Base-by-base conservation (phyloP, 2,329 filamentous ascomycete genomes). In the Fusarium coffeatum region DNA sequence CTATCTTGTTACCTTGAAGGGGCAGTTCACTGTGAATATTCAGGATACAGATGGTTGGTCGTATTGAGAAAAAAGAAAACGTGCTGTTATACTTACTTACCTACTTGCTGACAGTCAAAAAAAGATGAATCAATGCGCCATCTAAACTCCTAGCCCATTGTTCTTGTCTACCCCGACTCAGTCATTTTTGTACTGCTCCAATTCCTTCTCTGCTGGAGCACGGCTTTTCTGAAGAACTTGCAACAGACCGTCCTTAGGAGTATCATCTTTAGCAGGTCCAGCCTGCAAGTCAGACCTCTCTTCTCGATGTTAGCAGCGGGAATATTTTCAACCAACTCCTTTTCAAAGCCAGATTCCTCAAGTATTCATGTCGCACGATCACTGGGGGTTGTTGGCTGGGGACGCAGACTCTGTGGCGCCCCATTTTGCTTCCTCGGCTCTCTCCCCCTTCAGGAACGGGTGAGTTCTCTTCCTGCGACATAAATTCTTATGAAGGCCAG, bases 401-500 rank as follows among this genome's bases (percentile, higher is more conserved):
- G 27, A 20, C 13, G 55, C 41, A 25, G 23, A 22, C 25, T 62
- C 40, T n/a, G 51, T 11, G 8, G 12, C 4, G 2, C 25, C 11
- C 16, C 34, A 15, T 34, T 32, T 45, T 27, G 9, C 16, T 23
- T 27, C 13, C 10, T 37, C 34, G 18, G 34, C 34, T n/a, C 10
- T 37, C 34, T 37, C 18, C 10, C 10, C 6, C 34, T n/a, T 10
- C 5, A 50, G 20, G n/a, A 42, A 63, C 6, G 61, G 56, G 4
- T 42, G 12, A 6, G 3, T 40, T 27, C 50, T 55, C 8, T 64
- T 22, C 34, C 62, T 69, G 12, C 32, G 32, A n/a, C 66, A 70
- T 11, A 63, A 10, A 11, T 53, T 28, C 13, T 25, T 22, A 18
- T 53, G 45, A 12, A 70, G 43, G 10, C 37, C 9, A 41, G 51